Percentiles rank a stretch among this genome's conserved stretches.
Evolutionary conservation across 768 basidiomycete genomes (phyloP).

Genomic region (Kondoa malvinella): DNA sequence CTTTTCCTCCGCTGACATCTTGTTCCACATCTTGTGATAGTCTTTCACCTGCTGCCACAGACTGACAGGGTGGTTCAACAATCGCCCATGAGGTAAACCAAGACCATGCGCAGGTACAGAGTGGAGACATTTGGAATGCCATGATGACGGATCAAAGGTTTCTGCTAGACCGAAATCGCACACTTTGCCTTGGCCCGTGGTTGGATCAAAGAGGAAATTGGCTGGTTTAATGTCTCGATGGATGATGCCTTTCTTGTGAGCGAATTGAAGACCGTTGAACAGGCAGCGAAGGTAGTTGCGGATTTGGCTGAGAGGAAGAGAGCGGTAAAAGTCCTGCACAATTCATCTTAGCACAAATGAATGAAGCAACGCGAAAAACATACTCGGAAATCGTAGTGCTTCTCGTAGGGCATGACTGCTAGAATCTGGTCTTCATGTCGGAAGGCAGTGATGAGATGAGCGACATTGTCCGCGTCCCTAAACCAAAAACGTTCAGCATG

Average conservation of each 20-base stretch:
- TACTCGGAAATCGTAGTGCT: conserved; percentile 83
- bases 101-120: conserved; percentile 39
- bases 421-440: conserved; percentile 80
- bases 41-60: neutral
- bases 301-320: conserved; percentile 55
- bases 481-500: conserved; percentile 22
- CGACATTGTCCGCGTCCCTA: conserved; percentile 68
- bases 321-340: conserved; percentile 52
- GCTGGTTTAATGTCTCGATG: conserved; percentile 99
- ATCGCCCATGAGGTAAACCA: conserved; percentile 52
- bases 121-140: conserved; percentile 49
- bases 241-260: conserved; percentile 91
- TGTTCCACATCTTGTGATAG: neutral
- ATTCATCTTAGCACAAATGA: neutral
- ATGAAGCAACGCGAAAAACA: conserved; percentile 28
- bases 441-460: conserved; percentile 88
- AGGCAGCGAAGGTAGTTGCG: conserved; percentile 78
- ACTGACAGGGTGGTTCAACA: conserved; percentile 23
- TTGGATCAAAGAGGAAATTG: conserved; percentile 83
- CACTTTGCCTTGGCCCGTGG: conserved; percentile 61
- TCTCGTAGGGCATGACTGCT: conserved; percentile 80
- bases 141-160: conserved; percentile 19
- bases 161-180: conserved; percentile 94
- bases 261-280: conserved; percentile 73
- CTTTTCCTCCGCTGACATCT: neutral